These are phyloP conservation scores for Claviceps sp. DNA, from an alignment of 2,329 filamentous ascomycete genomes.

Conservation along the genomic window DNA sequence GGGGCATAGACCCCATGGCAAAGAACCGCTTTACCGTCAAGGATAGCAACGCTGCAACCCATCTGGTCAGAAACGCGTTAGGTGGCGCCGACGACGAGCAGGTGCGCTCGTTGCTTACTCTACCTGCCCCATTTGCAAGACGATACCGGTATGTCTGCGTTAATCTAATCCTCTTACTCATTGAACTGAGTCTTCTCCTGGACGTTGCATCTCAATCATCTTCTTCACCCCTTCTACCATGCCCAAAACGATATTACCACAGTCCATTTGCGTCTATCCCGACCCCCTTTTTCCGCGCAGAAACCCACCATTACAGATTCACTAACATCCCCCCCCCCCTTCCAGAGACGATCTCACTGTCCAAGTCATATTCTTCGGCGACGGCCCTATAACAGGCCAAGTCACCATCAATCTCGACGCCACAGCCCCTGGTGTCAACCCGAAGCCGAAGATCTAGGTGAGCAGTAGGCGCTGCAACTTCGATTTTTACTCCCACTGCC, in stretches of 20 bases:
- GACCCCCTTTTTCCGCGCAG: not conserved
- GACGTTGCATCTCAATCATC: no score
- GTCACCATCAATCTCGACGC: conserved; percentile 80
- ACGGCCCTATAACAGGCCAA: conserved; percentile 61
- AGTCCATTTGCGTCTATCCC: not conserved
- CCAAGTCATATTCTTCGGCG: conserved; percentile 96
- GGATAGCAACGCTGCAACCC: conserved; percentile 92
- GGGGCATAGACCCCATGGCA: conserved; percentile 64
- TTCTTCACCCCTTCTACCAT: not conserved
- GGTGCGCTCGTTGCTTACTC: conserved; percentile 78
- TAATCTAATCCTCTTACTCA: no score
- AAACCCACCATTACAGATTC: not conserved
- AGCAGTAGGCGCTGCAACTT: not conserved
- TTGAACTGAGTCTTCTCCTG: no score
- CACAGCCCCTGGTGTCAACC: conserved; percentile 39
- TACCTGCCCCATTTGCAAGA: conserved; percentile 82
- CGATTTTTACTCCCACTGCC: not conserved
- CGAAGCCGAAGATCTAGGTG: conserved; percentile 27
- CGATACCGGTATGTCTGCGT: conserved; percentile 59
- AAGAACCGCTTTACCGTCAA: conserved; percentile 81
- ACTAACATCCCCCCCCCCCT: not conserved
- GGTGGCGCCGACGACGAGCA: conserved; percentile 90
- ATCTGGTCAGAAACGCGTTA: conserved; percentile 87
- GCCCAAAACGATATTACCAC: not conserved
- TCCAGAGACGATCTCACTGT: conserved; percentile 84